These are phyloP conservation scores for Symmetrospora coprosmae DNA, from an alignment of 768 basidiomycete species.

Conservation along the genomic window DNA sequence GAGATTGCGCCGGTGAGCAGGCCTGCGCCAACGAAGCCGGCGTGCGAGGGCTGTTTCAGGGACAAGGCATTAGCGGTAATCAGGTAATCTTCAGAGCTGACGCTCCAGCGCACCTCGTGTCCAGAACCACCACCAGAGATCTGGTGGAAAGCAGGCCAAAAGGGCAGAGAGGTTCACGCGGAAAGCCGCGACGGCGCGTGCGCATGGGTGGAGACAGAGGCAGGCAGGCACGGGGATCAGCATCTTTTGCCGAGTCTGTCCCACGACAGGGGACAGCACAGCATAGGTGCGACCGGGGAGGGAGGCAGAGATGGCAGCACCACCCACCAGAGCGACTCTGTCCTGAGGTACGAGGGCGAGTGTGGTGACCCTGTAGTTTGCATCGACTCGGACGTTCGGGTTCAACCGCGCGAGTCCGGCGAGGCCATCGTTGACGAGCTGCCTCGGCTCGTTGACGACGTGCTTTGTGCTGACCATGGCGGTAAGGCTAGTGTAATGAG, in stretches of 20 bases:
- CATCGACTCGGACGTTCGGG: constrained; percentile 57
- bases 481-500: too few species aligned
- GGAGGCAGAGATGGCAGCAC: too few species aligned
- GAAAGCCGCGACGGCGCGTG: too few species aligned
- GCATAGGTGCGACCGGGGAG: too few species aligned
- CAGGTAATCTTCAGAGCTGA: background rate
- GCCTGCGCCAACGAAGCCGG: constrained; percentile 71
- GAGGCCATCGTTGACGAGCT: constrained; percentile 68
- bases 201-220: too few species aligned
- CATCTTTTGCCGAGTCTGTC: too few species aligned
- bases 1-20: constrained; percentile 72
- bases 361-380: constrained; percentile 35
- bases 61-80: background rate
- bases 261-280: too few species aligned
- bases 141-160: background rate
- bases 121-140: constrained; percentile 20
- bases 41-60: constrained; percentile 69
- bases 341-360: constrained; percentile 7
- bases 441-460: constrained; percentile 55
- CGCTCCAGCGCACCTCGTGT: constrained; percentile 8
- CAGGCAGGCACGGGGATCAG: too few species aligned
- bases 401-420: constrained; percentile 52
- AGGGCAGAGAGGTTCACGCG: background rate
- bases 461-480: constrained; percentile 61
- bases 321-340: constrained; percentile 19